phyloP scores from a whole-genome alignment of 2,329 filamentous ascomycete genomes.

The Stagonosporopsis chrysanthemi region DNA sequence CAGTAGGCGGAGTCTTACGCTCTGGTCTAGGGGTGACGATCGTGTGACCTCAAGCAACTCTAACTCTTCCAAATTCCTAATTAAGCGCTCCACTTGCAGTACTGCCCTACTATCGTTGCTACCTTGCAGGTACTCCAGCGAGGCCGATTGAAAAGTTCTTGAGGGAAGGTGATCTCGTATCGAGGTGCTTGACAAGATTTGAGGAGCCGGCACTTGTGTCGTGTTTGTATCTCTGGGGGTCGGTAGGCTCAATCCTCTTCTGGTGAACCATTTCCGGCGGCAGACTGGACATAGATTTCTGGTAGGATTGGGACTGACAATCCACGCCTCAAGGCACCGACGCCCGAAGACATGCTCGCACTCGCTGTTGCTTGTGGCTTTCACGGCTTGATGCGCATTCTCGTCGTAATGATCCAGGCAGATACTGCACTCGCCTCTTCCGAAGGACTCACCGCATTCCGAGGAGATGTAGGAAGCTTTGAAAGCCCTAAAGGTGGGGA shows the following conservation, averaged over 20 bases:
- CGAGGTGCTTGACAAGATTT: neutral
- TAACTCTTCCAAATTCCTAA: neutral
- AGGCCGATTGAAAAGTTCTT: neutral
- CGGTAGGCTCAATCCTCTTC: neutral
- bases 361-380: constrained; percentile 7
- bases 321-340: constrained; percentile 12
- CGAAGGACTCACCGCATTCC: neutral
- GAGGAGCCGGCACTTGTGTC: constrained; percentile 1
- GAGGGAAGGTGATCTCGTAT: neutral
- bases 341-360: constrained; percentile 22
- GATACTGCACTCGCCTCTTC: constrained; percentile 5
- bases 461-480: neutral
- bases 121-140: neutral
- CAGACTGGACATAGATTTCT: constrained; percentile 23
- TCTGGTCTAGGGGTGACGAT: neutral
- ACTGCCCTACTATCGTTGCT: neutral
- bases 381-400: constrained; percentile 1
- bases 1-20: neutral
- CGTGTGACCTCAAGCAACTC: neutral
- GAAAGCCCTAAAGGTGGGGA: constrained; percentile 3
- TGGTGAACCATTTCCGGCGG: constrained; percentile 17
- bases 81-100: neutral
- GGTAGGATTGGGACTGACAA: constrained; percentile 10
- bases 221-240: constrained; percentile 9
- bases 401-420: constrained; percentile 7